Conservation (phyloP, 371 early-diverging fungal genomes). For the Zychaea mexicana region DNA sequence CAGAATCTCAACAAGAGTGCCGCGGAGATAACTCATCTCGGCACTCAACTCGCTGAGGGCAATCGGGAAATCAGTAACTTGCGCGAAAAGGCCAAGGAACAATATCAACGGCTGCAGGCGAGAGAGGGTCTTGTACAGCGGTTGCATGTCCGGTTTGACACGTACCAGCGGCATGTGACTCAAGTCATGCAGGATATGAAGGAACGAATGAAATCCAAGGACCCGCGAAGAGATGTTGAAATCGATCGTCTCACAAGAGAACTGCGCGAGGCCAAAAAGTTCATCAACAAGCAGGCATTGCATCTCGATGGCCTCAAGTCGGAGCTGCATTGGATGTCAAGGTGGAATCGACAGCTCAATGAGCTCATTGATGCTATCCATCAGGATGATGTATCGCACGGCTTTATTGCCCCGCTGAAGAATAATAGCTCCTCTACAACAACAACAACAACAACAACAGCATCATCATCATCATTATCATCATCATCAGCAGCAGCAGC, state of each 20-base stretch:
- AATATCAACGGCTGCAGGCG: conserved; percentile 1
- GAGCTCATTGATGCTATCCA: conserved; percentile 13
- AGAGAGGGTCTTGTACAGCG: conserved; percentile 3
- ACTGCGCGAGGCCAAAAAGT: conserved; percentile 39
- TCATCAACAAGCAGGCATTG: conserved; percentile 39
- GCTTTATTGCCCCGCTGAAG: background rate
- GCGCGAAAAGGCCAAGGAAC: conserved; percentile 10
- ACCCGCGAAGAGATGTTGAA: conserved; percentile 9
- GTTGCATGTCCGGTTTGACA: conserved; percentile 25
- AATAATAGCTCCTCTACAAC: too few relatives aligned
- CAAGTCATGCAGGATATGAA: conserved; percentile 23
- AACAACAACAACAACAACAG: background rate
- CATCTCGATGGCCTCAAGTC: conserved; percentile 34
- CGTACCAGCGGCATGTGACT: conserved; percentile 18
- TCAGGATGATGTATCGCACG: conserved; percentile 16
- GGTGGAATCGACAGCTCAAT: conserved; percentile 27
- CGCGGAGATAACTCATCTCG: conserved; percentile 2
- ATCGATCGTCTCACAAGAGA: conserved; percentile 21
- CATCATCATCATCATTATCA: too few relatives aligned
- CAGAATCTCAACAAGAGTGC: conserved; percentile 4
- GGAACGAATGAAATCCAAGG: conserved; percentile 17
- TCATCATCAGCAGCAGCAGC: too few relatives aligned
- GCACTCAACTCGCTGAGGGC: conserved; percentile 5
- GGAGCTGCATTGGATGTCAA: conserved; percentile 37
- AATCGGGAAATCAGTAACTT: conserved; percentile 11